Conservation (phyloP, 2,329 filamentous ascomycete genomes). For the Ophiostoma sp. region DNA sequence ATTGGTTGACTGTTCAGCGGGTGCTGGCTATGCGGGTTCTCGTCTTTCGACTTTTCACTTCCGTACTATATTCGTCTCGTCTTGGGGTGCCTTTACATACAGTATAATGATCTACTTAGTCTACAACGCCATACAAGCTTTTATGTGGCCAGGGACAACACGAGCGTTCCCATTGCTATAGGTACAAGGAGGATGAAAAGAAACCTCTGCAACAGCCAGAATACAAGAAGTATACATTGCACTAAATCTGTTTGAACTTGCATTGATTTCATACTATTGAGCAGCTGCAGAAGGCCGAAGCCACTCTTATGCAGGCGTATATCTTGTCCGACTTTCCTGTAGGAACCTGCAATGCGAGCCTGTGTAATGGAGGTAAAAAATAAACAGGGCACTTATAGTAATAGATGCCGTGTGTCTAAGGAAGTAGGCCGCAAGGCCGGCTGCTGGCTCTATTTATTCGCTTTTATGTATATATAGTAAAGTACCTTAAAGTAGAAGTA, state of each 20-base stretch:
- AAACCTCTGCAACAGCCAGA: neutral
- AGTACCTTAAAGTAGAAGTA: neutral
- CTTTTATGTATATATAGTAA: neutral
- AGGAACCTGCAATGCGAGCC: neutral
- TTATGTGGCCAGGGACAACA: too few species aligned
- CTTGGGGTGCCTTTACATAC: too few species aligned
- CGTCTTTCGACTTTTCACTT: too few species aligned
- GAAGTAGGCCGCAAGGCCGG: neutral
- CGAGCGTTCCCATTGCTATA: neutral
- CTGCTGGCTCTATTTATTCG: neutral
- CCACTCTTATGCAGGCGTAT: conserved; percentile 16
- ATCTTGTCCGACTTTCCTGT: conserved; percentile 17
- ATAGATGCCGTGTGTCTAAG: neutral
- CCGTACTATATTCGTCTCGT: too few species aligned
- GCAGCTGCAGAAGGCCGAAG: conserved; percentile 12
- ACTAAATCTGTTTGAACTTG: neutral
- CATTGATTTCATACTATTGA: neutral
- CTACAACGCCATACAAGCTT: too few species aligned
- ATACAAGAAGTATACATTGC: too few species aligned
- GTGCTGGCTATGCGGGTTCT: too few species aligned
- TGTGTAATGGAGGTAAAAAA: neutral
- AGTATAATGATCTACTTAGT: too few species aligned
- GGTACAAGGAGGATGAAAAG: too few species aligned
- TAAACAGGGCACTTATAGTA: neutral
- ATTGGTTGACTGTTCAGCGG: too few species aligned